phyloP scores from a whole-genome alignment of 2,329 filamentous ascomycete genomes.

The Ophiostoma himal-ulmi region DNA sequence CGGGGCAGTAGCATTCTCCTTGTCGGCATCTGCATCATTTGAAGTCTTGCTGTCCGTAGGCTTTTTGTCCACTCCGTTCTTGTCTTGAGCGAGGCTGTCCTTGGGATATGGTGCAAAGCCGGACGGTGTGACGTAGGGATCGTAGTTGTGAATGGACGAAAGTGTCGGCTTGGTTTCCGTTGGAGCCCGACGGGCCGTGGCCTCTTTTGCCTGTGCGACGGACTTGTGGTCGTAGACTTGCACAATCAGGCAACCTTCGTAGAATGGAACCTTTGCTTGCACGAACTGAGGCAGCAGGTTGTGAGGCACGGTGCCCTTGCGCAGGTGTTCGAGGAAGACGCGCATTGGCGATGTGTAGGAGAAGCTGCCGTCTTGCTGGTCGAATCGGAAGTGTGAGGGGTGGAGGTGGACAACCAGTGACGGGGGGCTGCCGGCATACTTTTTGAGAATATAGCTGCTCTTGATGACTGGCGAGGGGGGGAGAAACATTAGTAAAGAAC shows the following conservation, averaged over 20 bases:
- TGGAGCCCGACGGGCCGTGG: conserved; percentile 40
- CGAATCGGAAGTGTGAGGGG: conserved; percentile 81
- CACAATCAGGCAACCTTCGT: conserved; percentile 92
- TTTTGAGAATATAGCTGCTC: conserved; percentile 73
- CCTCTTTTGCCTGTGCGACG: conserved; percentile 53
- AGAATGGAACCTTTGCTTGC: conserved; percentile 68
- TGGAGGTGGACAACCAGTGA: conserved; percentile 85
- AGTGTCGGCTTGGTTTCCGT: conserved; percentile 56
- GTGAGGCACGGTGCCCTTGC: conserved; percentile 73
- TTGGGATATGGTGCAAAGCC: conserved; percentile 72
- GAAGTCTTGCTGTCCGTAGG: conserved; percentile 39
- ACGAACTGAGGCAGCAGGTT: conserved; percentile 78
- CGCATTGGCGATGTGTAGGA: conserved; percentile 89
- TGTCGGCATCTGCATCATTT: conserved; percentile 40
- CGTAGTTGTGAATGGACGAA: conserved; percentile 90
- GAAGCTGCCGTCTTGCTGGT: conserved; percentile 89
- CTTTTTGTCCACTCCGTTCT: conserved; percentile 28
- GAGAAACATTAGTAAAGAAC: background rate
- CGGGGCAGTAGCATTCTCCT: conserved; percentile 47
- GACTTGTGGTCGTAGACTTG: conserved; percentile 86
- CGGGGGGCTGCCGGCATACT: conserved; percentile 60
- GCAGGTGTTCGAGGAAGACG: conserved; percentile 70
- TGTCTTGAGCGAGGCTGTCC: conserved; percentile 35
- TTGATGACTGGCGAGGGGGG: conserved; percentile 49
- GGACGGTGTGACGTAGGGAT: conserved; percentile 83